These are phyloP conservation scores for Rhodamnia rubescens DNA, from an alignment of 345 rosid species.

Conservation along the genomic window DNA sequence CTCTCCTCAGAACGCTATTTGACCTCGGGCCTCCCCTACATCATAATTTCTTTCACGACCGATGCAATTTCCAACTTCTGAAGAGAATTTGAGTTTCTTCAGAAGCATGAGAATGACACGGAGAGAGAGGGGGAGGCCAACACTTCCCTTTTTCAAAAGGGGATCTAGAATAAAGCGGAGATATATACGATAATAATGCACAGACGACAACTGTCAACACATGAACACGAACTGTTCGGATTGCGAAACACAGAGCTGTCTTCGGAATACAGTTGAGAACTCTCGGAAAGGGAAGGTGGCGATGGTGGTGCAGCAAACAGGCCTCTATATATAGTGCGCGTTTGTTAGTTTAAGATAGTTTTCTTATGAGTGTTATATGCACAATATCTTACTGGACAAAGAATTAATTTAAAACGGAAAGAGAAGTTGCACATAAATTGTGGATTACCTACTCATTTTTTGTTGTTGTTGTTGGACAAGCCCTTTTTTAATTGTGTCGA, in stretches of 20 bases:
- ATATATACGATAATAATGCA: background rate
- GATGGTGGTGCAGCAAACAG: background rate
- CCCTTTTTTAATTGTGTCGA: background rate
- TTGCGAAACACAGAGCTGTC: background rate
- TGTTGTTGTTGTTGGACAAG: background rate
- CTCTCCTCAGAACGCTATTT: background rate
- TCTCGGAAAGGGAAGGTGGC: background rate
- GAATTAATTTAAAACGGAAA: background rate
- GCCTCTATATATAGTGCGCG: background rate
- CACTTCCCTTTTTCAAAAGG: background rate
- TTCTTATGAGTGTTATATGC: background rate
- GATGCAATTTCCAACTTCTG: background rate
- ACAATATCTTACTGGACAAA: background rate
- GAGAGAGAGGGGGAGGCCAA: background rate
- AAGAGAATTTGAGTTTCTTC: background rate
- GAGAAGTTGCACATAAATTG: background rate
- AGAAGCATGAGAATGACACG: background rate
- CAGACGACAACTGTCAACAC: background rate
- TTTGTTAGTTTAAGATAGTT: background rate
- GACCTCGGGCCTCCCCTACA: background rate
- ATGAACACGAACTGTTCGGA: background rate
- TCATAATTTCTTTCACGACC: background rate
- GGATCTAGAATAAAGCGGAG: background rate
- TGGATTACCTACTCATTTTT: background rate
- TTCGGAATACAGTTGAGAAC: background rate